Evolutionary conservation across 805 yeast species (phyloP).

Genomic region (Barnettozyma pratensis): DNA sequence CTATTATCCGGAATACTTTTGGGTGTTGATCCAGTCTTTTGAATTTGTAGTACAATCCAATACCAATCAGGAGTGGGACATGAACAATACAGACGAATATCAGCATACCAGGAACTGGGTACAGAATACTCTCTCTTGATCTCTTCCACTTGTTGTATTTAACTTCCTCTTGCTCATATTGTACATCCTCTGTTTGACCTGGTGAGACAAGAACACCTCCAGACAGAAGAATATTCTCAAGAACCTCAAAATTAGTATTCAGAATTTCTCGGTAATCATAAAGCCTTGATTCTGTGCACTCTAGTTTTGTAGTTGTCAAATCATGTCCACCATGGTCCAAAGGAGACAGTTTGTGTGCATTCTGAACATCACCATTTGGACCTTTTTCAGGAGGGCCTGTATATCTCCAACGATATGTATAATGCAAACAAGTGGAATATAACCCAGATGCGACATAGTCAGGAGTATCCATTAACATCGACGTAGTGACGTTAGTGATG

Average conservation of each 20-base stretch:
- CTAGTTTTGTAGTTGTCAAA: not conserved
- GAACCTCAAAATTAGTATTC: not conserved
- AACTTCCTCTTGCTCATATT: not conserved
- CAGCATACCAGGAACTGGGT: not conserved
- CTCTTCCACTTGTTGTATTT: slow-evolving; percentile 1
- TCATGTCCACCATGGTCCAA: not conserved
- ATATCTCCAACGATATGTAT: slow-evolving; percentile 8
- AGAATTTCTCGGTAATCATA: slow-evolving; percentile 16
- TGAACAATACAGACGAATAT: not conserved
- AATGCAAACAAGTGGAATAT: slow-evolving; percentile 7
- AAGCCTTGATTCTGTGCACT: not conserved
- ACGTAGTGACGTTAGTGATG: slow-evolving; percentile 24
- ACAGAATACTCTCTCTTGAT: slow-evolving; percentile 18
- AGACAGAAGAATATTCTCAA: not conserved
- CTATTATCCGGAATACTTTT: slow-evolving; percentile 17
- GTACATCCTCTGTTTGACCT: not conserved
- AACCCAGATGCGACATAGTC: slow-evolving; percentile 9
- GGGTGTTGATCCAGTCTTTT: slow-evolving; percentile 9
- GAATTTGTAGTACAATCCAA: slow-evolving; percentile 16
- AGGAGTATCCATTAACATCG: slow-evolving; percentile 11
- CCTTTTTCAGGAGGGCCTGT: not conserved
- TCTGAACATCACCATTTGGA: not conserved
- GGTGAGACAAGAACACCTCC: not conserved
- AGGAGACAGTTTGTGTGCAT: slow-evolving; percentile 4
- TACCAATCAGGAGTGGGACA: not conserved